Evolutionary conservation across 2,329 filamentous ascomycete genomes (phyloP).

Genomic region (Dichotomopilus funicola): DNA sequence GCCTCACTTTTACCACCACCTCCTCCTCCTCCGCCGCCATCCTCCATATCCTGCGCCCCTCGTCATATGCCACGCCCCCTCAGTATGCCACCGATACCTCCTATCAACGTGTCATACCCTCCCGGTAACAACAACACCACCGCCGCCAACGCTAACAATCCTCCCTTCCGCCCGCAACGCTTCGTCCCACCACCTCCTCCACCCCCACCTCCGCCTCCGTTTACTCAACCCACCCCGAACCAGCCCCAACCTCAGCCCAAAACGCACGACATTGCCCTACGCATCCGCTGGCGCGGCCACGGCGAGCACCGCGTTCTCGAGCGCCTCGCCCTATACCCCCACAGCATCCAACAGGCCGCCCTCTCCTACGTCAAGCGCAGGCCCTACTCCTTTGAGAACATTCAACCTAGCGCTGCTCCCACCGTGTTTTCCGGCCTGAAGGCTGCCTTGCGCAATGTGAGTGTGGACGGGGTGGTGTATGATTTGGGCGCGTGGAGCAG

Average conservation of each 20-base stretch:
- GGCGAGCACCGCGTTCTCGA: conserved; percentile 16
- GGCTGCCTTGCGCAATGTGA: conserved; percentile 21
- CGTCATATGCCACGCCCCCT: neutral
- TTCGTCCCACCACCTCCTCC: neutral
- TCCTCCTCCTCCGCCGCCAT: neutral
- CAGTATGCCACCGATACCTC: neutral
- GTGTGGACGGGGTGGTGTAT: conserved; percentile 25
- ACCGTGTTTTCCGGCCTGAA: conserved; percentile 13
- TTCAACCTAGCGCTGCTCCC: too few species aligned
- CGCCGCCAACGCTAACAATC: neutral
- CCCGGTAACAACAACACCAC: neutral
- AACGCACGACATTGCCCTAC: conserved; percentile 16
- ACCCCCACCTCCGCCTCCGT: neutral
- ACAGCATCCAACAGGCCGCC: conserved; percentile 15
- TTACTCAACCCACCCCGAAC: neutral
- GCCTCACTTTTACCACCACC: neutral
- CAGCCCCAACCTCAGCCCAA: neutral
- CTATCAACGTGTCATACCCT: neutral
- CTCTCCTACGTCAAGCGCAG: conserved; percentile 15
- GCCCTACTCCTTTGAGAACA: neutral
- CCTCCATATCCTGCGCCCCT: neutral
- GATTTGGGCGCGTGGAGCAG: conserved; percentile 27
- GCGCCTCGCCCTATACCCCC: conserved; percentile 4
- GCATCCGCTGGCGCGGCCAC: conserved; percentile 19
- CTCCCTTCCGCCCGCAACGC: too few species aligned